phyloP scores from a whole-genome alignment of 2,329 filamentous ascomycete genomes.

The Neofusicoccum sp. region DNA sequence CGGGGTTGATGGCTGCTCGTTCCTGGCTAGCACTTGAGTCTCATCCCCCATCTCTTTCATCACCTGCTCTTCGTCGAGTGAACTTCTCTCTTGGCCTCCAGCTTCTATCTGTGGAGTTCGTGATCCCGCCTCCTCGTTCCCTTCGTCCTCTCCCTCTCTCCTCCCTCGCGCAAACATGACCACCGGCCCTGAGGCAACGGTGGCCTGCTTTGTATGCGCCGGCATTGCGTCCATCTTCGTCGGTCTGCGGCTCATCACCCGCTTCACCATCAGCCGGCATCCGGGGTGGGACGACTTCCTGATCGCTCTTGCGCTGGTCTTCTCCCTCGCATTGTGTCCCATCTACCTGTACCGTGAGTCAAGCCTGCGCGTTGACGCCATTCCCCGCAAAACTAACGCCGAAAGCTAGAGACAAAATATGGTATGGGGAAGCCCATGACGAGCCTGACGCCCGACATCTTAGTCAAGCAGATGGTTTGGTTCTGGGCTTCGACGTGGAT shows the following conservation, averaged over 20 bases:
- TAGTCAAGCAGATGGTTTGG: constrained; percentile 5
- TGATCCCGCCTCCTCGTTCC: neutral
- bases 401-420: neutral
- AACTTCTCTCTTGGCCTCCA: neutral
- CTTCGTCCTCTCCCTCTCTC: neutral
- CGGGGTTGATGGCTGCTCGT: neutral
- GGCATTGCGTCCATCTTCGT: constrained; percentile 8
- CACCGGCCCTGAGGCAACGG: constrained; percentile 3
- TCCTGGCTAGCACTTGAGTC: neutral
- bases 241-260: constrained; percentile 8
- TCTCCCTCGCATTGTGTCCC: neutral
- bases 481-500: constrained; percentile 18
- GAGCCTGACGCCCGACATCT: neutral
- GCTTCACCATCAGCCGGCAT: constrained; percentile 12
- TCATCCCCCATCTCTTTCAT: neutral
- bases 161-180: neutral
- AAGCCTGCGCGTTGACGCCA: too few relatives aligned
- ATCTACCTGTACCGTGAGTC: constrained; percentile 3
- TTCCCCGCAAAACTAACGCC: neutral
- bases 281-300: constrained; percentile 14
- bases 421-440: constrained; percentile 8
- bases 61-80: neutral
- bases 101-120: neutral
- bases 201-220: constrained; percentile 10
- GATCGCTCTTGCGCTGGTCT: constrained; percentile 9